Evolutionary conservation across 768 basidiomycete species (phyloP), one percentile per base, ranked within the genome.

Genomic region (Tulasnella sp.): DNA sequence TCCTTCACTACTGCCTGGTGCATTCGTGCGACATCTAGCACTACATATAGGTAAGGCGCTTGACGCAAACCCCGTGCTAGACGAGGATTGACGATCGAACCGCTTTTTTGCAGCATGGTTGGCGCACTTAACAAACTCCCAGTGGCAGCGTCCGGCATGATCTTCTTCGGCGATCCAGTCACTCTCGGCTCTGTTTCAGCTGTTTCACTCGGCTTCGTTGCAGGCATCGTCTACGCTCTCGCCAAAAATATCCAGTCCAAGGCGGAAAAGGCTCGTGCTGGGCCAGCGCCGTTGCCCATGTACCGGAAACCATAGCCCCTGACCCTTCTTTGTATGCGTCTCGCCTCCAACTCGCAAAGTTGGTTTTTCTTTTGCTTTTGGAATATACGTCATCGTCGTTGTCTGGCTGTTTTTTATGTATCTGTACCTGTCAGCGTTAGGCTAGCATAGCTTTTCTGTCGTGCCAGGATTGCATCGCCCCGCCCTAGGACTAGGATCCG

Each of bases 1-100:
- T 98, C 96, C 15, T 99, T 96, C 82, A 95, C 96, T 9, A 99
- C 97, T 9, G 97, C 97, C 12, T 99, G 97, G 97, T 99, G 97
- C 82, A 89, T 99, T 39, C 91, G 97, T 69, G 91, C 91, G 29
- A 98, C 97, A 37, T 94, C 93, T 79, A 98, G 96, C 78, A 99
- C 97, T 67, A 99, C 97, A n/a, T 99, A 98, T 85, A 96, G 94
- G 91, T 92, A 77, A 70, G 87, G 79, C 5, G 38, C 15, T 14
- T 70, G 6, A 40, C 29, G 3, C 29, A 34, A 40, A 40, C 22
- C 31, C 39, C 7, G 36, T 15, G 1, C 25, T 8, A 31, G 31
- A 25, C 45, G 6, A 52, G 52, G 25, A 68, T 34, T 75, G 39
- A 38, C 71, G 14, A 19, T 12, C 34, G 38, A 17, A 79, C 52